Conservation (phyloP, 164 flowering plant species). For the Umbilicus rupestris region DNA sequence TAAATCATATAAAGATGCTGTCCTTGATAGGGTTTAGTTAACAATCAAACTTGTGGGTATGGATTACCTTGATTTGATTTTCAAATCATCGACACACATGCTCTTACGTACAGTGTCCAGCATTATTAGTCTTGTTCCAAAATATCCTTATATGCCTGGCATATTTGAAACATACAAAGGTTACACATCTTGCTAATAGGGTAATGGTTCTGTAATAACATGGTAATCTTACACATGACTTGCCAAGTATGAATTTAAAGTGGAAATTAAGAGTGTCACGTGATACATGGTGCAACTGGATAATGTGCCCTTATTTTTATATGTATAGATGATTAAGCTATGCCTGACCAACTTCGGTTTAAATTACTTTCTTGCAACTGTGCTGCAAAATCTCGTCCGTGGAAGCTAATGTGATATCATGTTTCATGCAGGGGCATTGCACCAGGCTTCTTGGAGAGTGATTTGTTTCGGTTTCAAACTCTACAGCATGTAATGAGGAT, state of each 20-base stretch:
- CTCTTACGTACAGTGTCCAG: too few species aligned
- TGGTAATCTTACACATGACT: background rate
- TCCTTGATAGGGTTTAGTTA: background rate
- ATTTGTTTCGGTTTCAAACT: slow-evolving; percentile 62
- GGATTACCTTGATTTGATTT: background rate
- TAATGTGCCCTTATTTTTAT: background rate
- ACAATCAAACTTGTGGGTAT: background rate
- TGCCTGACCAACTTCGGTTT: background rate
- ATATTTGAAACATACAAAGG: too few species aligned
- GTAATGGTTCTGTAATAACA: background rate
- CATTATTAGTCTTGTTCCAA: background rate
- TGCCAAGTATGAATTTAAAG: background rate
- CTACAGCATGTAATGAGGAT: slow-evolving; percentile 74
- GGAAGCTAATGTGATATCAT: background rate
- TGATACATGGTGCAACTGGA: background rate
- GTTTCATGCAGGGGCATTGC: slow-evolving; percentile 25
- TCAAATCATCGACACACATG: background rate
- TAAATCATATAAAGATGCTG: background rate
- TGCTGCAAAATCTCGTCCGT: background rate
- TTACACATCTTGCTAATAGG: too few species aligned
- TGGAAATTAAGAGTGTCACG: background rate
- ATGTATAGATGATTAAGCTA: background rate
- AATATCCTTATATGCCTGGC: too few species aligned
- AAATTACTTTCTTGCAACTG: background rate
- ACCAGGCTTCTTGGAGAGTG: slow-evolving; percentile 65